Evolutionary conservation across 1,284 basidiomycete species (phyloP).

Genomic region (Rugiboletus extremiorientalis): DNA sequence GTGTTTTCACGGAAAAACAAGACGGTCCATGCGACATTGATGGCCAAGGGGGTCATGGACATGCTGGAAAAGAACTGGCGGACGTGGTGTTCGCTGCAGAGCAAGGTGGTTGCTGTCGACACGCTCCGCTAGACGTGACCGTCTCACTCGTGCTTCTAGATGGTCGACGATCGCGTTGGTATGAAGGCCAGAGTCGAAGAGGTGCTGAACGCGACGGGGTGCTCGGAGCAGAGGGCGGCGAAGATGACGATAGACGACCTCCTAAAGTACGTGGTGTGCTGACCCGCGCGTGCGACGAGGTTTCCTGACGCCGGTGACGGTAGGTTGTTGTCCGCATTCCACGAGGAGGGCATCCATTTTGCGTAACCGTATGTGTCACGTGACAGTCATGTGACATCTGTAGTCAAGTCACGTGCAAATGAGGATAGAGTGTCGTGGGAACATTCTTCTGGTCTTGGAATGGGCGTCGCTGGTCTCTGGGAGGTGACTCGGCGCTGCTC

Average conservation of each 20-base stretch:
- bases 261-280: conserved; percentile 51
- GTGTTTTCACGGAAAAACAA: conserved; percentile 92
- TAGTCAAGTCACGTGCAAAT: conserved; percentile 10
- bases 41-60: conserved; percentile 91
- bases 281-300: neutral
- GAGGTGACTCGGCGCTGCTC: conserved; percentile 23
- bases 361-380: conserved; percentile 35
- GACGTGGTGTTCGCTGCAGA: conserved; percentile 89
- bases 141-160: conserved; percentile 44
- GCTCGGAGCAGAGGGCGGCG: conserved; percentile 68
- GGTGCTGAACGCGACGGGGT: conserved; percentile 67
- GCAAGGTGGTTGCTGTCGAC: conserved; percentile 53
- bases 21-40: conserved; percentile 84
- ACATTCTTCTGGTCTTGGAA: conserved; percentile 13
- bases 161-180: conserved; percentile 67
- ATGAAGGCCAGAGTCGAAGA: conserved; percentile 78
- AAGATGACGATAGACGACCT: conserved; percentile 84
- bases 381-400: conserved; percentile 4
- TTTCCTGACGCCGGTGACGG: conserved; percentile 1
- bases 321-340: conserved; percentile 60
- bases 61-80: conserved; percentile 94
- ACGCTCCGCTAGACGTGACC: neutral
- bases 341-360: conserved; percentile 59
- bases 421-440: neutral
- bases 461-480: conserved; percentile 54